A percentile compares a stretch with the other conserved stretches of the same genome.
Evolutionary conservation across 768 basidiomycete species (phyloP).

Genomic region (Nevesoporus exiguus): DNA sequence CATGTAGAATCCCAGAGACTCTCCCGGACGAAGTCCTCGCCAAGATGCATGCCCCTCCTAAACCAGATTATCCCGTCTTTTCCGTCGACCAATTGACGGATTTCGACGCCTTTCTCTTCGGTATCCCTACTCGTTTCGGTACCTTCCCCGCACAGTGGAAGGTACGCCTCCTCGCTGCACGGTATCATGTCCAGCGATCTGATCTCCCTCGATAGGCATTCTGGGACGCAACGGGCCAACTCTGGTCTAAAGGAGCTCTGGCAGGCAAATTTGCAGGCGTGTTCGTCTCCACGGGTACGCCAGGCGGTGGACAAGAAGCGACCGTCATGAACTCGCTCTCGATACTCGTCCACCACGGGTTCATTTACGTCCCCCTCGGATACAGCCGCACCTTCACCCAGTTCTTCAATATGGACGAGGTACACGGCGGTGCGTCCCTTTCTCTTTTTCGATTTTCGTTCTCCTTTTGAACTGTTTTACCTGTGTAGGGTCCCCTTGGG

Average conservation of each 20-base stretch:
- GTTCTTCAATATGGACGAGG: slow-evolving; percentile 43
- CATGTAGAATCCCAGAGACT: slow-evolving; percentile 71
- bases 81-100: slow-evolving; percentile 11
- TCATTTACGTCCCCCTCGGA: slow-evolving; percentile 69
- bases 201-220: slow-evolving; percentile 44
- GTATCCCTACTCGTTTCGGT: slow-evolving; percentile 45
- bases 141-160: slow-evolving; percentile 56
- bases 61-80: slow-evolving; percentile 50
- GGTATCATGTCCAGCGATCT: background rate
- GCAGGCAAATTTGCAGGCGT: slow-evolving; percentile 72
- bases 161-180: slow-evolving; percentile 32
- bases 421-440: slow-evolving; percentile 51
- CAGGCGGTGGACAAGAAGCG: slow-evolving; percentile 35
- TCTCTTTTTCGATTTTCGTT: background rate
- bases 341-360: slow-evolving; percentile 69
- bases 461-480: background rate
- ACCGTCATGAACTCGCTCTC: slow-evolving; percentile 51
- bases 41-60: slow-evolving; percentile 67
- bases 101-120: slow-evolving; percentile 42
- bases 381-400: slow-evolving; percentile 47
- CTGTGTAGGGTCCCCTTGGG: slow-evolving; percentile 65
- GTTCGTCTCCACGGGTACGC: slow-evolving; percentile 68
- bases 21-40: slow-evolving; percentile 63
- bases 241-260: slow-evolving; percentile 60
- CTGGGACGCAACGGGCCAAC: slow-evolving; percentile 70